Evolutionary conservation across 495 filamentous ascomycete species (phyloP).

Genomic region (Letharia columbiana): DNA sequence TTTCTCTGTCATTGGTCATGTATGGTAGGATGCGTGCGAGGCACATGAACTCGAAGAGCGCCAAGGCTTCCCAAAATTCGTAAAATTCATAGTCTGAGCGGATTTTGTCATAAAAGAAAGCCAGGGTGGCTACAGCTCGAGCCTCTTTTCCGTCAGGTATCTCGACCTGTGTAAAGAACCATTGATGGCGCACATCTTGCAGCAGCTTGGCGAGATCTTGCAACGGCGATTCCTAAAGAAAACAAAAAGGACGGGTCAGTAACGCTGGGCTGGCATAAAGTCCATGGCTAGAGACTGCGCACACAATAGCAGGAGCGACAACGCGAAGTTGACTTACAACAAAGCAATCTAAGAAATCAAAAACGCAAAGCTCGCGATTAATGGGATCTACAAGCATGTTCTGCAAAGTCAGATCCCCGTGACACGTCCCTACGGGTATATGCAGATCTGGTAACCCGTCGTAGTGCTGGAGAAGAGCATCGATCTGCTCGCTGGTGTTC

Average conservation of each 20-base stretch:
- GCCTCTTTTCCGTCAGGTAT: constrained; percentile 5
- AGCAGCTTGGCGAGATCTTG: constrained; percentile 5
- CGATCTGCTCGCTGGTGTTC: neutral
- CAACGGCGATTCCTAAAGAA: neutral
- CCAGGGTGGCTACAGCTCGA: neutral
- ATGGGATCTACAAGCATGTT: constrained; percentile 7
- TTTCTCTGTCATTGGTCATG: neutral
- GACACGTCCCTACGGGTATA: constrained; percentile 1
- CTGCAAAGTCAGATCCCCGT: constrained; percentile 1
- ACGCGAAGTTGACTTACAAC: neutral
- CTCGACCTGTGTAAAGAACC: constrained; percentile 4
- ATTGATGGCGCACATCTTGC: constrained; percentile 6
- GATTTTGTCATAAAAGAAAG: constrained; percentile 2
- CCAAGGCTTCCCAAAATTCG: constrained; percentile 6
- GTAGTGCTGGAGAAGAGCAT: neutral
- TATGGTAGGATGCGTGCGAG: neutral
- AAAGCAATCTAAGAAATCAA: constrained; percentile 4
- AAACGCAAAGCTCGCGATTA: neutral
- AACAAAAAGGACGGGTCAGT: neutral
- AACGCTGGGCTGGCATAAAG: neutral
- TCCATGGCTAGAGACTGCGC: neutral
- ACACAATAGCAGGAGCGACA: neutral
- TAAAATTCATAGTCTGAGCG: constrained; percentile 4
- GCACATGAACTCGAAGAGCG: constrained; percentile 4
- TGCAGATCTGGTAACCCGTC: neutral